phyloP scores from a whole-genome alignment of 2,329 filamentous ascomycete genomes.

The Penicillium psychrosexuale region DNA sequence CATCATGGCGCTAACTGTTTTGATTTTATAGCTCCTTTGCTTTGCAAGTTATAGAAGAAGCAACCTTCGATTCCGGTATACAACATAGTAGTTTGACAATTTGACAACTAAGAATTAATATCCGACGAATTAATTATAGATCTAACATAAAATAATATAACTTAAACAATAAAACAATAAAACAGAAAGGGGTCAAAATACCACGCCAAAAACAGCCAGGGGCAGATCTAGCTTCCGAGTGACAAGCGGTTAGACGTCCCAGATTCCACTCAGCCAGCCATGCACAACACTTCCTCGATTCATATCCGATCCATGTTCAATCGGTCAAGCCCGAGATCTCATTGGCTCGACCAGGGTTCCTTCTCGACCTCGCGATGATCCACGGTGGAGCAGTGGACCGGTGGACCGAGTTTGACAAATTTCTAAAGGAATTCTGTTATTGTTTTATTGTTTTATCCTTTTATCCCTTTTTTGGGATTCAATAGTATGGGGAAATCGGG shows the following conservation, averaged over 20 bases:
- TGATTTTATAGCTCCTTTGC: neutral
- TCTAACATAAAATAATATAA: neutral
- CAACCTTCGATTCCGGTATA: no score
- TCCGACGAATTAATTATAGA: neutral
- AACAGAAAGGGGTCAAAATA: slow-evolving; percentile 1
- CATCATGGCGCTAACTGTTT: slow-evolving; percentile 5
- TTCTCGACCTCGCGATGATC: neutral
- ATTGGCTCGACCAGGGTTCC: slow-evolving; percentile 18
- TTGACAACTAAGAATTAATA: no score
- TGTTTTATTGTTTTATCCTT: neutral
- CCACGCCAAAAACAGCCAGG: slow-evolving; percentile 11
- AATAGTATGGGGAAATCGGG: slow-evolving; percentile 14
- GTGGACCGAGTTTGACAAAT: slow-evolving; percentile 17
- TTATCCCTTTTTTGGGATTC: neutral
- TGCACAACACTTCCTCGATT: slow-evolving; percentile 23
- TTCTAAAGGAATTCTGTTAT: neutral
- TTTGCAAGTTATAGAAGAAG: neutral
- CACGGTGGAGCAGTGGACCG: slow-evolving; percentile 6
- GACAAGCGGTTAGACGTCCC: slow-evolving; percentile 24
- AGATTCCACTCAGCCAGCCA: slow-evolving; percentile 26
- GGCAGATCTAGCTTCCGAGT: slow-evolving; percentile 18
- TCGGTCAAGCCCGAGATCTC: slow-evolving; percentile 5
- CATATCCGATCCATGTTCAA: slow-evolving; percentile 13
- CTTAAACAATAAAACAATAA: neutral
- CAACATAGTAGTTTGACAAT: no score